Evolutionary conservation across 176 grass and related monocot genomes (phyloP).

Genomic region (Dendrocalamus sinicus): DNA sequence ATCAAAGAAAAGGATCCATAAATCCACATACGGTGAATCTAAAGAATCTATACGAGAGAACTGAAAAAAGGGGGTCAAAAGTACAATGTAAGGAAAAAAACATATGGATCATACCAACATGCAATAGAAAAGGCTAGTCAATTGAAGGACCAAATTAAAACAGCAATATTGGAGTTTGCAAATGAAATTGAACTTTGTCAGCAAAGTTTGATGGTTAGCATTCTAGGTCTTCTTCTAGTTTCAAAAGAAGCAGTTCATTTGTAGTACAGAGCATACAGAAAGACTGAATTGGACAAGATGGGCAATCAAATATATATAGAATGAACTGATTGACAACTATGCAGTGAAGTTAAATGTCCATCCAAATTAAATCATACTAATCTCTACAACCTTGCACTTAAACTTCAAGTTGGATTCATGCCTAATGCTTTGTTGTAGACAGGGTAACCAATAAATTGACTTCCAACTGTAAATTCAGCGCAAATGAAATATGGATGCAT

Average conservation of each 20-base stretch:
- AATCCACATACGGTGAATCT: neutral
- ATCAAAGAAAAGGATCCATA: neutral
- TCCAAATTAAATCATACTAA: neutral
- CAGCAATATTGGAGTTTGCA: neutral
- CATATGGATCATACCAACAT: neutral
- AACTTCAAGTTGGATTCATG: conserved; percentile 13
- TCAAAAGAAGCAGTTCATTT: conserved; percentile 4
- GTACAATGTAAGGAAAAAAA: neutral
- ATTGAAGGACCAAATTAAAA: neutral
- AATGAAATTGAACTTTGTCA: neutral
- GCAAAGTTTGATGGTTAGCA: neutral
- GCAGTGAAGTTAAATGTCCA: neutral
- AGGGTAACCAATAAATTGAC: neutral
- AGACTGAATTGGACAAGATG: neutral
- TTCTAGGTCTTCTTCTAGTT: neutral
- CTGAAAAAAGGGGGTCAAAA: neutral
- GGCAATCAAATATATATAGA: neutral
- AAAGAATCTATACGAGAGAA: neutral
- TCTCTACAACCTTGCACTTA: neutral
- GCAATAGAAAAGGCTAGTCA: neutral
- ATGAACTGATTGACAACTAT: neutral
- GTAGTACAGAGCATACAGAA: neutral
- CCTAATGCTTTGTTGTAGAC: neutral
- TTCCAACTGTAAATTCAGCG: neutral
- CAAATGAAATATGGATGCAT: neutral